A percentile compares a stretch with the other conserved stretches of the same genome.
phyloP scores from a whole-genome alignment of 2,329 filamentous ascomycete species.

The Aspergillus oerlinghausenensis region DNA sequence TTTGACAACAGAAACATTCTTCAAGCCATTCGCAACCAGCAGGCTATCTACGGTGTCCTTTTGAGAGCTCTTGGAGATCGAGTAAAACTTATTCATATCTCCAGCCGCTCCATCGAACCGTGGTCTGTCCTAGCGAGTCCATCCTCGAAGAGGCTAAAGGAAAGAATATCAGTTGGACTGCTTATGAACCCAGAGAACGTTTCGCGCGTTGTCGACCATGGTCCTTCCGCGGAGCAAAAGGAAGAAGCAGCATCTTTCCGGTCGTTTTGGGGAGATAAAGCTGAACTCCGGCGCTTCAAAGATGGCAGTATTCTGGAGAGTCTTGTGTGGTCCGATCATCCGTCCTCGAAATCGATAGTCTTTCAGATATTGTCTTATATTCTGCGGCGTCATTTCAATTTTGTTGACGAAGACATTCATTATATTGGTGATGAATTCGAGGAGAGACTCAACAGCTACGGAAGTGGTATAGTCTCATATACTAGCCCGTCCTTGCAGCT shows the following conservation, averaged over 20 bases:
- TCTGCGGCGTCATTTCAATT: slow-evolving; percentile 63
- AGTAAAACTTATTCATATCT: slow-evolving; percentile 62
- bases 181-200: slow-evolving; percentile 69
- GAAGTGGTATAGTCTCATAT: slow-evolving; percentile 41
- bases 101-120: slow-evolving; percentile 32
- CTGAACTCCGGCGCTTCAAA: slow-evolving; percentile 89
- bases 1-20: slow-evolving; percentile 23
- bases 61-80: slow-evolving; percentile 71
- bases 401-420: slow-evolving; percentile 51
- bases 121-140: slow-evolving; percentile 48
- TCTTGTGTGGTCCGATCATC: slow-evolving; percentile 71
- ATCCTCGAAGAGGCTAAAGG: slow-evolving; percentile 22
- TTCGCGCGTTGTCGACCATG: slow-evolving; percentile 76
- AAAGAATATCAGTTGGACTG: slow-evolving; percentile 58
- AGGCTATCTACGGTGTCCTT: slow-evolving; percentile 58
- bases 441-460: slow-evolving; percentile 25
- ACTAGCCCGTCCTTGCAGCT: slow-evolving; percentile 56
- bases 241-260: slow-evolving; percentile 76
- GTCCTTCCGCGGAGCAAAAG: slow-evolving; percentile 80
- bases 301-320: slow-evolving; percentile 93
- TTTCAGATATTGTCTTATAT: slow-evolving; percentile 75
- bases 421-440: slow-evolving; percentile 51
- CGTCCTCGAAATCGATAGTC: slow-evolving; percentile 59
- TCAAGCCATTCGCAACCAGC: slow-evolving; percentile 26
- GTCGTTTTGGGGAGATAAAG: slow-evolving; percentile 90